Percentiles rank a stretch among this genome's conserved stretches.
phyloP scores from a whole-genome alignment of 345 rosid genomes.

The Euphorbia pulcherrima region DNA sequence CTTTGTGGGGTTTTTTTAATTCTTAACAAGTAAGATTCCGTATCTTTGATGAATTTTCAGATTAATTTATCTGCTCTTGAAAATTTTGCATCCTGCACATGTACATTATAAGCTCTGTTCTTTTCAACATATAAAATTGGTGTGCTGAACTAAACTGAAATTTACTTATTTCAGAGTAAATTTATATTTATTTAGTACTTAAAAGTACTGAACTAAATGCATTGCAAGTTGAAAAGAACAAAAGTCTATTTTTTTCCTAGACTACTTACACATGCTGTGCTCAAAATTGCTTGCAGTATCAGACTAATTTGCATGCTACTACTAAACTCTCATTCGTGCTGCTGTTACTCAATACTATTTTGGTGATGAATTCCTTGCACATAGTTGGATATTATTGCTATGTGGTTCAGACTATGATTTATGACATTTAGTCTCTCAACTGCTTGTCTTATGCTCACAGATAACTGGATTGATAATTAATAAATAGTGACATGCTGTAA shows the following conservation, averaged over 20 bases:
- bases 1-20: constrained; percentile 81
- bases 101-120: no score
- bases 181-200: no score
- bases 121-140: no score
- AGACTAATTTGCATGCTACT: neutral
- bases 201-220: no score
- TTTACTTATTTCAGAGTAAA: no score
- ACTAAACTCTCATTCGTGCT: neutral
- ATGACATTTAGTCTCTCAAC: neutral
- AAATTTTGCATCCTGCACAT: neutral
- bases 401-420: neutral
- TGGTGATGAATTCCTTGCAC: neutral
- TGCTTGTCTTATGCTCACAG: neutral
- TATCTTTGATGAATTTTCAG: neutral
- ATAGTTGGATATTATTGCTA: neutral
- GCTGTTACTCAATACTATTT: neutral
- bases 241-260: neutral
- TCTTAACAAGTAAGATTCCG: constrained; percentile 63
- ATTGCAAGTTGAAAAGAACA: no score
- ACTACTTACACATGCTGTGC: neutral
- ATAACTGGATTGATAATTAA: neutral
- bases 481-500: neutral
- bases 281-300: neutral
- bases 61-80: constrained; percentile 10
- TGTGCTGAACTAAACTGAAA: no score